A percentile compares a stretch with the other conserved stretches of the same genome.
phyloP scores from a whole-genome alignment of 257 asterid species.

The Asclepias syriaca region DNA sequence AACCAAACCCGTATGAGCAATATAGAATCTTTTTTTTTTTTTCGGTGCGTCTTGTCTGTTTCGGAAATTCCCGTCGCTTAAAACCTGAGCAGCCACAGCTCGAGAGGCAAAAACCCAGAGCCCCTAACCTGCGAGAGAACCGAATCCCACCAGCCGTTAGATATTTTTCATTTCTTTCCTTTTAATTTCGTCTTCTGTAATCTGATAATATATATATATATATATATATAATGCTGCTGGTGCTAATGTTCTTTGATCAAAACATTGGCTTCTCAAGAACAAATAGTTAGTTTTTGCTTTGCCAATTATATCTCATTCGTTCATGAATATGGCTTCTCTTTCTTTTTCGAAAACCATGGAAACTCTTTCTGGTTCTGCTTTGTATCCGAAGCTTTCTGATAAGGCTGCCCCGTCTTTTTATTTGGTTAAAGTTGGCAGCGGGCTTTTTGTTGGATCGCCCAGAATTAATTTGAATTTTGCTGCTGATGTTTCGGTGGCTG shows the following conservation, averaged over 20 bases:
- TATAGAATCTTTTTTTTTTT: not conserved
- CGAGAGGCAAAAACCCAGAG: not conserved
- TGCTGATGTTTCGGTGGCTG: slow-evolving; percentile 22
- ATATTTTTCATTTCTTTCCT: not conserved
- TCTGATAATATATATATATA: too few relatives aligned
- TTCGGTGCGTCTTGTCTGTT: not conserved
- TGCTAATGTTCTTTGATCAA: not conserved
- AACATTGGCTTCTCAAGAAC: not conserved
- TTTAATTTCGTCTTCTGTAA: not conserved
- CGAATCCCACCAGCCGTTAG: not conserved
- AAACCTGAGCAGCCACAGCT: not conserved
- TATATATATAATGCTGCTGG: not conserved
- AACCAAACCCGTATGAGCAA: not conserved
- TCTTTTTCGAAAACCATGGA: slow-evolving; percentile 44
- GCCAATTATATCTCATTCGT: not conserved
- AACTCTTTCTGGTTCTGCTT: slow-evolving; percentile 42
- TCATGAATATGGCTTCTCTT: slow-evolving; percentile 22
- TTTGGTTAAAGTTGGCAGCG: slow-evolving; percentile 4
- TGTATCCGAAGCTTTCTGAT: slow-evolving; percentile 34
- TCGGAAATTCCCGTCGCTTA: not conserved
- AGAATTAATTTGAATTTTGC: slow-evolving; percentile 21
- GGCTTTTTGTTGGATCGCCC: slow-evolving; percentile 5
- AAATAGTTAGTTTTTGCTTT: not conserved
- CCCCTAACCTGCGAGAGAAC: not conserved
- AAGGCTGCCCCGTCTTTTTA: slow-evolving; percentile 14